Evolutionary conservation across 257 asterid species (phyloP).

Genomic region (Ligustrum vulgare): DNA sequence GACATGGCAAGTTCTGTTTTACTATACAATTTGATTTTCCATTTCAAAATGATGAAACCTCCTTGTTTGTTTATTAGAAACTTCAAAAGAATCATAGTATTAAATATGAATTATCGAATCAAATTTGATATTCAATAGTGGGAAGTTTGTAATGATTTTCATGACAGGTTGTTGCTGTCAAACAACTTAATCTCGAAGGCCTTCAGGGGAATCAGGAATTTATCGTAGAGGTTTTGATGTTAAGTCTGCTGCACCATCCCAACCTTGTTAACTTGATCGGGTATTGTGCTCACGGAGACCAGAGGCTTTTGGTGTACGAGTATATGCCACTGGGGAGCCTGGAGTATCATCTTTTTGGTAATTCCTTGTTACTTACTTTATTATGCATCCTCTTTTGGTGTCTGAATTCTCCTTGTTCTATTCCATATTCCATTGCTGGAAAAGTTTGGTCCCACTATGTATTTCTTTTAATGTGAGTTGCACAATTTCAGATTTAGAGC

Average conservation of each 20-base stretch:
- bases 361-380: not conserved
- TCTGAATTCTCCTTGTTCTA: not conserved
- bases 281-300: conserved; percentile 83
- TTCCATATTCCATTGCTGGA: not conserved
- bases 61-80: not conserved
- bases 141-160: conserved; percentile 12
- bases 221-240: conserved; percentile 86
- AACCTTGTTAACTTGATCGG: conserved; percentile 86
- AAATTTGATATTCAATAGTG: not conserved
- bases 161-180: conserved; percentile 69
- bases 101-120: not conserved
- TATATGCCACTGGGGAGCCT: conserved; percentile 90
- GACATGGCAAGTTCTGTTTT: conserved; percentile 46
- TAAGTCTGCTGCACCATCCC: conserved; percentile 77
- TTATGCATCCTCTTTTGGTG: not conserved
- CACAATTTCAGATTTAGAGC: conserved; percentile 40
- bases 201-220: conserved; percentile 91
- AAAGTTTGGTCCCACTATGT: not conserved
- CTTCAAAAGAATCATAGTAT: not conserved
- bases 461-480: not conserved
- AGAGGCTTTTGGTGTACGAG: conserved; percentile 85
- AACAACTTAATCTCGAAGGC: conserved; percentile 84
- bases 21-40: not conserved
- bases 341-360: conserved; percentile 89
- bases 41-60: not conserved